These are phyloP conservation scores for Pythium phragmitis DNA, from an alignment of 352 stramenopile species.

Conservation along the genomic window DNA sequence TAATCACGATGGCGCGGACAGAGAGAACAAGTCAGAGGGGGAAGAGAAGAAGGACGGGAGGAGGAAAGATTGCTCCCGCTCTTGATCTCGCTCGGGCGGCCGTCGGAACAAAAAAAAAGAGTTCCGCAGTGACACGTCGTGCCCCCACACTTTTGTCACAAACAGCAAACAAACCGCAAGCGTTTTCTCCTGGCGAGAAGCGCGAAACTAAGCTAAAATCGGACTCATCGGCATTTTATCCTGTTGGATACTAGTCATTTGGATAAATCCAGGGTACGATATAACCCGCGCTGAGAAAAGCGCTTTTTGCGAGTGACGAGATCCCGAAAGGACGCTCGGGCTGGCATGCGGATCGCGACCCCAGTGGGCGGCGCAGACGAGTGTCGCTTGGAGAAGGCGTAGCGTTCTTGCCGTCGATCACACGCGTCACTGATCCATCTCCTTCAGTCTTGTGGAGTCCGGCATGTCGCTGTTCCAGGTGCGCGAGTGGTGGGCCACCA, in stretches of 20 bases:
- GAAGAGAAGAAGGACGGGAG: neutral
- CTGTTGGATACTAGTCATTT: neutral
- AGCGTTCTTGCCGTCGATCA: neutral
- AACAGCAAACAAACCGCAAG: constrained; percentile 11
- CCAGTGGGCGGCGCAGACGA: neutral
- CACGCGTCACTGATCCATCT: neutral
- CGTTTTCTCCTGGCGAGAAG: constrained; percentile 5
- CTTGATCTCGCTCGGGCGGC: neutral
- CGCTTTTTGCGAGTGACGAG: constrained; percentile 4
- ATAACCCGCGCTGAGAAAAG: constrained; percentile 6
- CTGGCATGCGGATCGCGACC: constrained; percentile 6
- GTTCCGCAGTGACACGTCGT: constrained; percentile 9
- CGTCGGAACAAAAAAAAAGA: constrained; percentile 11
- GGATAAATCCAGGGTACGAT: constrained; percentile 15
- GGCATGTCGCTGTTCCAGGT: constrained; percentile 91
- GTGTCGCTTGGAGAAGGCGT: constrained; percentile 1
- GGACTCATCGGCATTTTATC: neutral
- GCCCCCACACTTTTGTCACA: constrained; percentile 1
- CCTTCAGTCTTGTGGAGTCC: neutral
- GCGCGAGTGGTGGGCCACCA: constrained; percentile 86
- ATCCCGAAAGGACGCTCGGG: constrained; percentile 22
- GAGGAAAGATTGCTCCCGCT: neutral
- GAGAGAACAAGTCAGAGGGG: neutral
- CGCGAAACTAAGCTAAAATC: constrained; percentile 2
- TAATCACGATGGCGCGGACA: neutral